Conservation (phyloP, 257 asterid species). For the Solanum lignicaule region DNA sequence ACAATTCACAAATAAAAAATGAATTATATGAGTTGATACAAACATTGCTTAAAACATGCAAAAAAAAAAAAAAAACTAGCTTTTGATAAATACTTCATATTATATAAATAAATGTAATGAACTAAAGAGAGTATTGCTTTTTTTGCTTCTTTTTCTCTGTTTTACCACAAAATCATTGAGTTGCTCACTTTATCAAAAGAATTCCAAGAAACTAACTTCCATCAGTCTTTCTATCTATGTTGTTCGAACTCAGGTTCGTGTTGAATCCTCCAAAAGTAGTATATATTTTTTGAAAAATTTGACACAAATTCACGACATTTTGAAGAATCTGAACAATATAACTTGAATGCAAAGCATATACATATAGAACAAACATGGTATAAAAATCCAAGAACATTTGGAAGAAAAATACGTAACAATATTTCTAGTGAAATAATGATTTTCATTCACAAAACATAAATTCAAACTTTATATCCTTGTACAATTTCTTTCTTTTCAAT, state of each 20-base stretch:
- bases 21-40: neutral
- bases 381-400: neutral
- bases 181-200: neutral
- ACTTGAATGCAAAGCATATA: neutral
- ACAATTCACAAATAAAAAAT: neutral
- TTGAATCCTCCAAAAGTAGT: rapidly evolving
- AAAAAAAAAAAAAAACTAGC: neutral
- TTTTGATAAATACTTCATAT: neutral
- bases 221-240: neutral
- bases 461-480: neutral
- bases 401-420: too few species aligned
- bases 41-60: neutral
- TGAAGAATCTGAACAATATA: neutral
- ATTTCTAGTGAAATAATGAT: too few species aligned
- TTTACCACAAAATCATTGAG: neutral
- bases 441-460: too few species aligned
- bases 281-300: rapidly evolving
- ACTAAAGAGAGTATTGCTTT: neutral
- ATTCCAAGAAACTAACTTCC: neutral
- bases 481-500: neutral
- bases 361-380: too few species aligned
- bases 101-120: neutral
- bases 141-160: neutral
- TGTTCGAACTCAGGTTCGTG: rapidly evolving
- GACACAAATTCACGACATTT: neutral